A percentile compares a stretch with the other conserved stretches of the same genome.
phyloP scores from a whole-genome alignment of 331 rosid genomes.

The Pyrus hybrid region DNA sequence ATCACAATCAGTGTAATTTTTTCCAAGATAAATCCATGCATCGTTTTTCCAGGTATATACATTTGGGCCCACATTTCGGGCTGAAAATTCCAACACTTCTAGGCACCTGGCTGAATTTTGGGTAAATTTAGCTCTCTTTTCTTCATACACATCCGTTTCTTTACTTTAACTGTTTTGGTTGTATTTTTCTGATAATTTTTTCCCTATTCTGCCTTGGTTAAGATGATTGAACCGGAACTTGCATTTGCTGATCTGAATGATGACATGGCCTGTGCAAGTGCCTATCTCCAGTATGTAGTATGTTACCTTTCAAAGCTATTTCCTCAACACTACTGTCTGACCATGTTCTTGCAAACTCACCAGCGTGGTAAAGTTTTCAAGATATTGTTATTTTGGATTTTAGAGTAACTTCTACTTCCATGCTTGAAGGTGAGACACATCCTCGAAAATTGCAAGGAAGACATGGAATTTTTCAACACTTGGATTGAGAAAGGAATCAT shows the following conservation, averaged over 20 bases:
- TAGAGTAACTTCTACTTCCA: constrained; percentile 4
- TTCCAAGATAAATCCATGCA: background rate
- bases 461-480: constrained; percentile 87
- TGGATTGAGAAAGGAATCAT: constrained; percentile 94
- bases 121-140: constrained; percentile 36
- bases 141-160: background rate
- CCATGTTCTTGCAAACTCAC: background rate
- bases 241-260: constrained; percentile 96
- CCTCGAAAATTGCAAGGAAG: constrained; percentile 93
- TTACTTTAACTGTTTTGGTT: constrained; percentile 5
- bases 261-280: constrained; percentile 98
- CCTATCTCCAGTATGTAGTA: constrained; percentile 98
- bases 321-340: background rate
- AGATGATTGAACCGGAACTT: constrained; percentile 99
- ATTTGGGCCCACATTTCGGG: constrained; percentile 95
- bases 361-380: background rate
- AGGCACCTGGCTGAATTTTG: constrained; percentile 97
- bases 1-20: background rate
- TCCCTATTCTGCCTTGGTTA: background rate
- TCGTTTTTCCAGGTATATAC: constrained; percentile 62
- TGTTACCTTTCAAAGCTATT: constrained; percentile 39
- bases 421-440: constrained; percentile 61
- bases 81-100: constrained; percentile 95
- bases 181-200: constrained; percentile 5
- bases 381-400: background rate